phyloP scores from a whole-genome alignment of 2,329 filamentous ascomycete genomes.

The Coleophoma crateriformis region DNA sequence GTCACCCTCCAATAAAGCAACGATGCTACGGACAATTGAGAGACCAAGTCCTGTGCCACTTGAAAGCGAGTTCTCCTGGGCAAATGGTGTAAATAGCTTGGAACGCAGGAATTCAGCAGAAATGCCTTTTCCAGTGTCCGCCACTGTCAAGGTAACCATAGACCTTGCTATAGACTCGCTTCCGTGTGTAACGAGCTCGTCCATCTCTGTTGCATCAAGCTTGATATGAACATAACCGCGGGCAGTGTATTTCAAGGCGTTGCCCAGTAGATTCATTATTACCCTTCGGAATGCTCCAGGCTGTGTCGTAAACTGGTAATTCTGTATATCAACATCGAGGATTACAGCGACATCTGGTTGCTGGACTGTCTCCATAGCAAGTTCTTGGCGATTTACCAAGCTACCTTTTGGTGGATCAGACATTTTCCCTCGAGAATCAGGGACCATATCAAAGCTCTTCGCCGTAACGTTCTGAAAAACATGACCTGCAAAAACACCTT shows the following conservation, averaged over 20 bases:
- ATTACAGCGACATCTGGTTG: conserved; percentile 21
- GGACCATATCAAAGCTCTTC: conserved; percentile 24
- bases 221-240: conserved; percentile 43
- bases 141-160: conserved; percentile 57
- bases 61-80: conserved; percentile 57
- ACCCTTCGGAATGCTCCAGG: conserved; percentile 45
- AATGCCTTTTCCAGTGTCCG: conserved; percentile 68
- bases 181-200: conserved; percentile 13
- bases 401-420: conserved; percentile 10
- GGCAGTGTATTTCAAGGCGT: conserved; percentile 57
- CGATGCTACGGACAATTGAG: conserved; percentile 58
- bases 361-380: conserved; percentile 2
- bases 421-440: conserved; percentile 18
- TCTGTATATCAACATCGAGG: conserved; percentile 20
- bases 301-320: conserved; percentile 40
- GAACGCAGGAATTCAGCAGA: conserved; percentile 56
- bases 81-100: conserved; percentile 56
- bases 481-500: conserved; percentile 27
- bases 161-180: conserved; percentile 14
- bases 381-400: conserved; percentile 4
- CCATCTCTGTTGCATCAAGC: conserved; percentile 18
- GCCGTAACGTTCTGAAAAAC: conserved; percentile 25
- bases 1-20: conserved; percentile 52
- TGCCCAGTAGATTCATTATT: conserved; percentile 60
- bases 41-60: conserved; percentile 59